A percentile compares a stretch with the other conserved stretches of the same genome.
Conservation (phyloP, 495 filamentous ascomycete genomes). For the Aspergillus steynii region DNA sequence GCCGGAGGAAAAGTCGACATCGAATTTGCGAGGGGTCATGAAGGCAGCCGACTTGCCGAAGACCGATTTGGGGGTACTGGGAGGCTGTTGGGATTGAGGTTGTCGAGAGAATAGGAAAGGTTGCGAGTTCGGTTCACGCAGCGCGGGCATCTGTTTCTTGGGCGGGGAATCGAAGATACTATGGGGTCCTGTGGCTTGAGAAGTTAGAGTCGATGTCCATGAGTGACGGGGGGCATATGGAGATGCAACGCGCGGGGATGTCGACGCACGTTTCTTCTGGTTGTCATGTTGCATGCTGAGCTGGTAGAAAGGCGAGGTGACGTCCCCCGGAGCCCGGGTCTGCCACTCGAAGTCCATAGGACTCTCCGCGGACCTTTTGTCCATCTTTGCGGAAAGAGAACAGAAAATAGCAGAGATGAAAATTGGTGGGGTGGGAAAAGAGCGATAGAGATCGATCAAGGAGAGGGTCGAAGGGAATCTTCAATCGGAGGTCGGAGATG, state of each 20-base stretch:
- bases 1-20: slow-evolving; percentile 72
- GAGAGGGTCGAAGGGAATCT: slow-evolving; percentile 4
- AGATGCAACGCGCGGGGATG: not conserved
- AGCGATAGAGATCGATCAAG: slow-evolving; percentile 1
- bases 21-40: slow-evolving; percentile 75
- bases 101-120: slow-evolving; percentile 43
- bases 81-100: slow-evolving; percentile 28
- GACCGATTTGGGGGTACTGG: slow-evolving; percentile 32
- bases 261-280: slow-evolving; percentile 52
- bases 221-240: not conserved
- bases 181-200: slow-evolving; percentile 43
- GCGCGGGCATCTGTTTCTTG: slow-evolving; percentile 45
- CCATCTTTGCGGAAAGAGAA: slow-evolving; percentile 30
- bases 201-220: slow-evolving; percentile 8
- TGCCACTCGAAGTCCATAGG: slow-evolving; percentile 74
- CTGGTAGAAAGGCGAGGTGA: slow-evolving; percentile 59
- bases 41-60: slow-evolving; percentile 69
- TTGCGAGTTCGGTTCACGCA: slow-evolving; percentile 52
- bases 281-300: slow-evolving; percentile 45
- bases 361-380: slow-evolving; percentile 53
- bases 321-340: slow-evolving; percentile 54
- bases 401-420: slow-evolving; percentile 5
- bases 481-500: slow-evolving; percentile 10
- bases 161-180: slow-evolving; percentile 52
- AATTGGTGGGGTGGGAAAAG: not conserved